Base-by-base conservation (phyloP, 352 stramenopile genomes). In the Globisporangium apiculatum region DNA sequence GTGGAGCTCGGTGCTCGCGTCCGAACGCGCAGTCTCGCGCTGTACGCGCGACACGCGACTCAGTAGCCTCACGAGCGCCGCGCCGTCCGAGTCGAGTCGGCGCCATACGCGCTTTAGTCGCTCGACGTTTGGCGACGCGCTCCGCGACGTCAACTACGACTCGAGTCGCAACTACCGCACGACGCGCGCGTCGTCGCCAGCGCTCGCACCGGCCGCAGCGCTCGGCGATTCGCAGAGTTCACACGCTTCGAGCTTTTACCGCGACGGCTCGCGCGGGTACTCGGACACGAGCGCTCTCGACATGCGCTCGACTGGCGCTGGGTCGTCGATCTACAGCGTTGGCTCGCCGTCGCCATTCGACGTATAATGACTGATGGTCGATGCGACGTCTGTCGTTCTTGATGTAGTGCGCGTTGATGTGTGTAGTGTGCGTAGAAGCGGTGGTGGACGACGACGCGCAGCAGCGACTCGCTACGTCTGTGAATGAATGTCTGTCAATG, bases 1-100 rank as follows among this genome's bases (percentile, higher is more conserved):
- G 17, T 91, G 81, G 81, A 91, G 81, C 60, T 91, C 81, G 2
- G 81, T 91, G 24, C 58, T 91, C 47, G 79, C 68, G 40, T 91
- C 81, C 5, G 81, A 91, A 7, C 76, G 62, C 12, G 71, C 59
- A 12, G 56, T 64, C 10, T 81, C 73, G 42, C 81, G 81, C 14
- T 79, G 79, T 62, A 91, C 81, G 14, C 81, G 81, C 8, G 81
- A 91, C 52, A 89, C 81, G 40, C 72, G 62, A 5, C 65, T 91
- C n/a, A 91, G 78, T 64, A 72, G 62, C 37, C 72, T 82, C 58
- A 87, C 76, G 8, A 60, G 52, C 36, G 64, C 72, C 0, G 64
- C 79, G 11, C 54, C 71, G 6, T 89, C 79, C 1, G 76, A 75
- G 41, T 73, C 49, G 15, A 37, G 48, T 10, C 35, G 53, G 1